phyloP scores from a whole-genome alignment of 352 stramenopile genomes.

The Plasmopara viticola region DNA sequence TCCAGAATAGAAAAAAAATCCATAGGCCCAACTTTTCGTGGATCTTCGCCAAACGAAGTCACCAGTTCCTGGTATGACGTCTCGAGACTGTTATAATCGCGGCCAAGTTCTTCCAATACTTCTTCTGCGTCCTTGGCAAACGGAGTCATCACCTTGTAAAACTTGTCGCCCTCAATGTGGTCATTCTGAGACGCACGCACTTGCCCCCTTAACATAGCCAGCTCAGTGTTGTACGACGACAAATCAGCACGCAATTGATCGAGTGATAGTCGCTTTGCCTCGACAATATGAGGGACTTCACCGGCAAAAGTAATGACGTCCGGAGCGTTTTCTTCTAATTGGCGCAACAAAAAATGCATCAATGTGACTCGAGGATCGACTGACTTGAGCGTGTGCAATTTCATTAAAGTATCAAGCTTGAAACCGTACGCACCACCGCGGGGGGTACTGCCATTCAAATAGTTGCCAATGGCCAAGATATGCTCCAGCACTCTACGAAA shows the following conservation, averaged over 20 bases:
- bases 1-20: conserved; percentile 81
- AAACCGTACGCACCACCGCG: conserved; percentile 88
- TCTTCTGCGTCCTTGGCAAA: conserved; percentile 78
- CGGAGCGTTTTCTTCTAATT: conserved; percentile 70
- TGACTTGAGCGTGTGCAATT: conserved; percentile 83
- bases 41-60: conserved; percentile 79
- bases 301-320: conserved; percentile 74
- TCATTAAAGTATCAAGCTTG: conserved; percentile 86
- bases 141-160: conserved; percentile 77
- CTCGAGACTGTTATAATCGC: conserved; percentile 68
- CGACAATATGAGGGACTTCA: conserved; percentile 70
- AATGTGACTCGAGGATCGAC: conserved; percentile 72
- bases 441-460: conserved; percentile 86
- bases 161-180: conserved; percentile 63
- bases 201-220: conserved; percentile 81
- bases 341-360: conserved; percentile 76
- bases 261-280: conserved; percentile 73
- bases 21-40: conserved; percentile 70
- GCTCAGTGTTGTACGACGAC: conserved; percentile 74
- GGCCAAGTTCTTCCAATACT: conserved; percentile 71
- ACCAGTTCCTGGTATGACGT: conserved; percentile 73
- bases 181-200: conserved; percentile 71
- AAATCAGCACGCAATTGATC: conserved; percentile 79
- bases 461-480: conserved; percentile 89
- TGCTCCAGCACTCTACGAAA: conserved; percentile 73